Evolutionary conservation across 1,284 basidiomycete genomes (phyloP), one percentile per base, ranked within the genome.

Genomic region (Vanrija humicola): DNA sequence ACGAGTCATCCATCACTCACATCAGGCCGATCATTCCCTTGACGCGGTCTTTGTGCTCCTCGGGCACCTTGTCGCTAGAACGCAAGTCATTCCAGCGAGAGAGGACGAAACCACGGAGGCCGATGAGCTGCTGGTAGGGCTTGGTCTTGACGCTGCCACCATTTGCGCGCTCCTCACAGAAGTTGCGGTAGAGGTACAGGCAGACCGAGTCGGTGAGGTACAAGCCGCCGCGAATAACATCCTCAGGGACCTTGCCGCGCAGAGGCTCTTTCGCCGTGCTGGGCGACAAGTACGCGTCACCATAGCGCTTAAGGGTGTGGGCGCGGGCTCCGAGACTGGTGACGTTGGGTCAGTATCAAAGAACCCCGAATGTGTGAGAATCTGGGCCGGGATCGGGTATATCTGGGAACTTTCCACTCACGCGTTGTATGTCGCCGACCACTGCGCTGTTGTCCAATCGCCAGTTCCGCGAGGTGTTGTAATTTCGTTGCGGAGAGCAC

Each of bases 151-250:
- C 65, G n/a, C 64, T 53, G 6, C 64, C 67, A 6, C 50, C 54
- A 4, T 64, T 66, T 38, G 47, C 26, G 25, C 74, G 70, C 46
- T 82, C 80, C 45, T 80, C 78, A 57, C 77, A 76, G 68, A 76
- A 81, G 62, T 79, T 80, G 21, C 77, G 68, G 59, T 78, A 79
- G 16, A 78, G 69, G 66, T 77, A 82, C 6, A 80, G 69, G 5
- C 81, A 65, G 26, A 79, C 68, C 15, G 80, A 75, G 56, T 82
- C 80, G 28, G 78, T 77, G 48, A 78, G 75, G 58, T 76, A 73
- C 14, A 79, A 64, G 0, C 77, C 62, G 6, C 75, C 76, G 25
- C 76, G 64, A 3, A 77, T 55, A 0, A 55, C 59, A 46, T 75
- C 69, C 26, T 59, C 54, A 1, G 64, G 61, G 1, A 71, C 58